Base-by-base conservation (phyloP, 2,329 filamentous ascomycete genomes). In the Herpotrichia juniperi region DNA sequence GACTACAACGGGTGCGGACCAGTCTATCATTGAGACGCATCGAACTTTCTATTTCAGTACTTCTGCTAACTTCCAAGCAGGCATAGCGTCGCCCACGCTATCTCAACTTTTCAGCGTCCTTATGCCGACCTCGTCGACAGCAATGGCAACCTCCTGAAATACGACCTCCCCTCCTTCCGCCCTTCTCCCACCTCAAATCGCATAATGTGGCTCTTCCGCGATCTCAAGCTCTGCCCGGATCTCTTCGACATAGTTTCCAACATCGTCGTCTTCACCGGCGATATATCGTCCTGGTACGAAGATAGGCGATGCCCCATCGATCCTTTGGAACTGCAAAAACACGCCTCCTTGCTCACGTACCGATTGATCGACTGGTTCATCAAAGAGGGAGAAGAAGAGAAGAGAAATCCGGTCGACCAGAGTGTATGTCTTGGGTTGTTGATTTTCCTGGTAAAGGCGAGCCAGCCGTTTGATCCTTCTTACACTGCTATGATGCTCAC, bases 21-120 rank as follows among this genome's bases (percentile, higher is more conserved):
- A n/a, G n/a, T n/a, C n/a, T n/a, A n/a, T n/a, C n/a, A n/a, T n/a
- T n/a, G n/a, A n/a, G n/a, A n/a, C n/a, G n/a, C n/a, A n/a, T n/a
- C n/a, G n/a, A n/a, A n/a, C n/a, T n/a, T n/a, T n/a, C n/a, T n/a
- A n/a, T n/a, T n/a, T n/a, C n/a, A n/a, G n/a, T 11, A 24, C 22
- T 26, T 37, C 21, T 17, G 49, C 57, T 64, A 49, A 64, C 37
- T 30, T 5, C 5, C 34, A 25, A 25, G n/a, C 30, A 72, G 69
- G 69, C 67, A 72, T 44, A 69, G 63, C 48, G 61, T 64, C 16
- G 69, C 69, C 7, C 67, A 69, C 44, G 57, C 61, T 3, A 64
- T 70, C 34, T 58, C 67, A 2, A 64, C 66, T 2, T 72, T 71
- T 37, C 58, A 66, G 34, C 56, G 49, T 4, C 67, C 69, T 1